Evolutionary conservation across 768 basidiomycete genomes (phyloP), one percentile per base, ranked within the genome.

Genomic region (Plicaturopsis crispa): DNA sequence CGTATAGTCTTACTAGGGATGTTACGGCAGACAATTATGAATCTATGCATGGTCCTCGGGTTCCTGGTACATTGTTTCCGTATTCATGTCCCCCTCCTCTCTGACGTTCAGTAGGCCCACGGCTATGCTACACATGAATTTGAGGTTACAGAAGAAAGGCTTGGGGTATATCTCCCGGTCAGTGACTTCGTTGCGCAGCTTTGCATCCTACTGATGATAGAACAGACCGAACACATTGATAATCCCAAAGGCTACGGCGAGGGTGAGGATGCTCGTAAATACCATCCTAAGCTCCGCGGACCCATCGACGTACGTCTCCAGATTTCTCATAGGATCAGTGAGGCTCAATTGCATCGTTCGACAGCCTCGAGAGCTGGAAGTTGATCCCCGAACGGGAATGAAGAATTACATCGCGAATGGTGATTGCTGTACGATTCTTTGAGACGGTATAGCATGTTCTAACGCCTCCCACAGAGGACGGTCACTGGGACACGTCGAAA

Each of bases 371-470:
- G 93, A 97, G 52, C 67, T 94, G 1, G 84, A 92, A 49, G 69
- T 97, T 5, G 93, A 97, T 55, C 76, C 73, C 0, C 63, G 69
- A 11, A 87, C 84, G 0, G 93, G 91, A 2, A 93, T 97, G 91
- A 93, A 93, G 67, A 97, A 92, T 48, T 89, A 88, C 57, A 92
- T 93, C 43, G 87, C 87, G 0, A 93, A 92, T 56, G 77, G 78
- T 75, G 42, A 8, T 50, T 19, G 34, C 21, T 21, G 6, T 21
- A 13, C 26, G n/a, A 22, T 18, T 22, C 5, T 4, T 14, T 13
- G 14, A 32, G 28, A 20, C 19, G 19, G 24, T 28, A 7, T 5
- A 23, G 4, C 20, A 33, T 10, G 8, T 33, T 42, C 4, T 43
- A 20, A 6, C 1, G 14, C 14, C n/a, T 16, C 1, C 24, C 6